Evolutionary conservation across 208 protist genomes (phyloP).

Genomic region (Tritrichomonas foetus): DNA sequence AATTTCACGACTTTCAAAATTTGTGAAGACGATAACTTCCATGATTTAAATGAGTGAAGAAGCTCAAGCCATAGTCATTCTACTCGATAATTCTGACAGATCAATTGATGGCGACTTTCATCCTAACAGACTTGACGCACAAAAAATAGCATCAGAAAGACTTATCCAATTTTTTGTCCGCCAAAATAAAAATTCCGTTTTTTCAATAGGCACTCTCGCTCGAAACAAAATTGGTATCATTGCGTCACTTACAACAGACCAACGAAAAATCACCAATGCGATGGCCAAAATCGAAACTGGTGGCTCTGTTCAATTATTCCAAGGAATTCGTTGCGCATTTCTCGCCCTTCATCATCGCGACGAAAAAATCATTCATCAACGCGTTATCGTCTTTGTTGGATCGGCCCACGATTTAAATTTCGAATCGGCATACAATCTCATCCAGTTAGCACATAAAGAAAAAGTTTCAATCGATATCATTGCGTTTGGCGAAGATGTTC

Average conservation of each 20-base stretch:
- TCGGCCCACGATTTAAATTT: neutral
- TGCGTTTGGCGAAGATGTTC: neutral
- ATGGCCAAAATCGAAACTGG: neutral
- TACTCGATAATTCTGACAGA: neutral
- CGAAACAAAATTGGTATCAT: neutral
- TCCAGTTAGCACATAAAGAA: neutral
- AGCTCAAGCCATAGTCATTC: neutral
- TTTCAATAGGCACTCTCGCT: neutral
- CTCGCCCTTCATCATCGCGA: neutral
- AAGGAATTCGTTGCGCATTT: neutral
- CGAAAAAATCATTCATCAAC: neutral
- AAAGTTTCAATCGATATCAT: neutral
- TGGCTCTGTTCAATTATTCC: neutral
- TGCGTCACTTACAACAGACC: neutral
- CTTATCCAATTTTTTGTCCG: neutral
- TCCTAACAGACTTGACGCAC: neutral
- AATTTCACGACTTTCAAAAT: too few relatives aligned
- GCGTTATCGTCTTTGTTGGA: neutral
- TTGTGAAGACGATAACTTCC: too few relatives aligned
- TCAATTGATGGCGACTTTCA: constrained; percentile 23
- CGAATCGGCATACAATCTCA: neutral
- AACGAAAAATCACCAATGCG: neutral
- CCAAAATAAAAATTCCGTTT: too few relatives aligned
- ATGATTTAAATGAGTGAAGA: too few relatives aligned
- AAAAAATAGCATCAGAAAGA: neutral